Percentiles rank a stretch among this genome's conserved stretches.
Conservation (phyloP, 176 grass and related monocot species). For the Melocanna baccifera region DNA sequence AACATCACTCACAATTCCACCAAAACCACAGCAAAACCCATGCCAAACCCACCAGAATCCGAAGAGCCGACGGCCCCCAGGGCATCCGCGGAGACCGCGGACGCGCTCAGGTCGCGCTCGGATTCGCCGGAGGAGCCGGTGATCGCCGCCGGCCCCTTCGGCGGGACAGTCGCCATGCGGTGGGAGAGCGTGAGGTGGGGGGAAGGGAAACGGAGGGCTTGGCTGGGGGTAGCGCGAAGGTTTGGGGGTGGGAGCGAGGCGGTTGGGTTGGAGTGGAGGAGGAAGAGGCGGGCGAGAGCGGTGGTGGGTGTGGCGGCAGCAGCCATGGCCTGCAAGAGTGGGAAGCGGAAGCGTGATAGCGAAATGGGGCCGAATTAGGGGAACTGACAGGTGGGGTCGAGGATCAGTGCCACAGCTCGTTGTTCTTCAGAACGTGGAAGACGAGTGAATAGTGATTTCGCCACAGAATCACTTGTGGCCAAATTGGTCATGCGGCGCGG, state of each 20-base stretch:
- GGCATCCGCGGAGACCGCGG: neutral
- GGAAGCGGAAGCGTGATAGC: slow-evolving; percentile 15
- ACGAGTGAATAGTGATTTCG: too few relatives aligned
- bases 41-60: slow-evolving; percentile 29
- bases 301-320: slow-evolving; percentile 8
- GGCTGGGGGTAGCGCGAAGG: neutral
- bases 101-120: slow-evolving; percentile 27
- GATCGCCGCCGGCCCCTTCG: slow-evolving; percentile 6
- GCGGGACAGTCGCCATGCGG: slow-evolving; percentile 14
- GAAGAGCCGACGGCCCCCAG: neutral
- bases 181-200: slow-evolving; percentile 15
- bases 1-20: neutral
- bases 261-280: neutral
- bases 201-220: neutral
- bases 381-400: neutral
- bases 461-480: too few relatives aligned
- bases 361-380: neutral
- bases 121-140: slow-evolving; percentile 15
- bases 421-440: too few relatives aligned
- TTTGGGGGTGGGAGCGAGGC: neutral
- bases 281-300: slow-evolving; percentile 20
- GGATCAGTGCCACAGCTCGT: neutral
- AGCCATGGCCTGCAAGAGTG: slow-evolving; percentile 6
- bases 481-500: too few relatives aligned
- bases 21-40: neutral